phyloP scores from a whole-genome alignment of 2,329 filamentous ascomycete genomes.

The Blastomyces silverae region DNA sequence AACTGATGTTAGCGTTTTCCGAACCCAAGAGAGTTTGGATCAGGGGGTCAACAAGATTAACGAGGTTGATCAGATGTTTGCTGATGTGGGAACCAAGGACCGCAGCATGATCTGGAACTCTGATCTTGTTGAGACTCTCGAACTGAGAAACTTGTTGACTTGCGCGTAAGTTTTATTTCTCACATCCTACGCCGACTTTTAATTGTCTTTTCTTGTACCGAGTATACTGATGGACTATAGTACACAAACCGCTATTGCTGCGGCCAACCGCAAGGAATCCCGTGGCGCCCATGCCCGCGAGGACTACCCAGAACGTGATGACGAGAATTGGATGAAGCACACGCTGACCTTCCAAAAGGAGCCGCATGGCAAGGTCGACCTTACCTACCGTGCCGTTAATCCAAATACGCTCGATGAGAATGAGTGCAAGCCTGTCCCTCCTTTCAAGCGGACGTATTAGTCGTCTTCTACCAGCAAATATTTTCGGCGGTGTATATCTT shows the following conservation, averaged over 20 bases:
- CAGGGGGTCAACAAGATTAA: conserved; percentile 85
- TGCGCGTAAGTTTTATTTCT: conserved; percentile 67
- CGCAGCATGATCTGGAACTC: conserved; percentile 99
- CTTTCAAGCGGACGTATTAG: conserved; percentile 69
- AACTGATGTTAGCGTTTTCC: conserved; percentile 92
- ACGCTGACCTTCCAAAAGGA: conserved; percentile 92
- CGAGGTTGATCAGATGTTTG: conserved; percentile 72
- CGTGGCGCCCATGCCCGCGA: conserved; percentile 95
- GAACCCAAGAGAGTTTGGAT: conserved; percentile 86
- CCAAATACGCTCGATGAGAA: conserved; percentile 80
- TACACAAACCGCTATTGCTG: conserved; percentile 82
- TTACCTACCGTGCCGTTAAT: conserved; percentile 79
- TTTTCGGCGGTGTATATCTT: conserved; percentile 5
- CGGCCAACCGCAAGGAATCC: conserved; percentile 92
- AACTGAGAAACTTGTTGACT: conserved; percentile 89
- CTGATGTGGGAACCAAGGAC: conserved; percentile 89
- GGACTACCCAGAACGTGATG: conserved; percentile 92
- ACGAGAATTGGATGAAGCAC: conserved; percentile 99
- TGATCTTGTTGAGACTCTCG: conserved; percentile 90
- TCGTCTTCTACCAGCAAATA: not conserved
- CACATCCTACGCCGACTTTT: not conserved
- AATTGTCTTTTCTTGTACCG: conserved; percentile 11
- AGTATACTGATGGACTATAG: conserved; percentile 37
- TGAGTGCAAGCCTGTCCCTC: conserved; percentile 93
- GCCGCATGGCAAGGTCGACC: conserved; percentile 78